Percentiles rank a stretch among this genome's conserved stretches.
These are phyloP conservation scores for Pholiota adiposa DNA, from an alignment of 1,284 basidiomycete species.

Conservation along the genomic window DNA sequence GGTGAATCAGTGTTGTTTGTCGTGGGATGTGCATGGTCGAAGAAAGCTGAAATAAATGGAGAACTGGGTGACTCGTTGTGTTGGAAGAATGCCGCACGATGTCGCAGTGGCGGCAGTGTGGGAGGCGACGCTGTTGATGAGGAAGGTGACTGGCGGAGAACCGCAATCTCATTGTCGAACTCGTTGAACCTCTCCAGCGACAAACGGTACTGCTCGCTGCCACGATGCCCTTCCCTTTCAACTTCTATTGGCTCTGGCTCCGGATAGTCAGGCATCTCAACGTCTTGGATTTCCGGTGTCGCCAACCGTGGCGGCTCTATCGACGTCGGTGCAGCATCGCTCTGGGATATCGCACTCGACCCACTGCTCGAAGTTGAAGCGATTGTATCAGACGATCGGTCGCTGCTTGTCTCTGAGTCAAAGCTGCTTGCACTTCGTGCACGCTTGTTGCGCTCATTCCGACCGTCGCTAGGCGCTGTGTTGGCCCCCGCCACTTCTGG, in stretches of 20 bases:
- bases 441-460: slow-evolving; percentile 48
- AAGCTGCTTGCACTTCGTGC: slow-evolving; percentile 47
- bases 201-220: slow-evolving; percentile 43
- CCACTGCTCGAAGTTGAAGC: slow-evolving; percentile 30
- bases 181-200: slow-evolving; percentile 56
- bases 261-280: slow-evolving; percentile 51
- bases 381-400: slow-evolving; percentile 32
- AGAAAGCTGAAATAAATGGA: slow-evolving; percentile 7
- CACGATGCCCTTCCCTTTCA: slow-evolving; percentile 15
- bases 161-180: slow-evolving; percentile 55
- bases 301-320: slow-evolving; percentile 40
- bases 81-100: slow-evolving; percentile 4
- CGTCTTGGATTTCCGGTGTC: slow-evolving; percentile 48
- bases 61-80: not conserved
- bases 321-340: not conserved
- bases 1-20: not conserved
- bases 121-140: slow-evolving; percentile 7
- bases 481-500: slow-evolving; percentile 26
- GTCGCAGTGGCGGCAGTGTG: slow-evolving; percentile 17
- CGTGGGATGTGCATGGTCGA: not conserved
- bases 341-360: not conserved
- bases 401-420: slow-evolving; percentile 28
- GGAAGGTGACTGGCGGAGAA: slow-evolving; percentile 43
- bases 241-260: slow-evolving; percentile 17
- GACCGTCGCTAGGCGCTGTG: slow-evolving; percentile 25